phyloP scores from a whole-genome alignment of 2,329 filamentous ascomycete genomes.

The Emergomyces orientalis region DNA sequence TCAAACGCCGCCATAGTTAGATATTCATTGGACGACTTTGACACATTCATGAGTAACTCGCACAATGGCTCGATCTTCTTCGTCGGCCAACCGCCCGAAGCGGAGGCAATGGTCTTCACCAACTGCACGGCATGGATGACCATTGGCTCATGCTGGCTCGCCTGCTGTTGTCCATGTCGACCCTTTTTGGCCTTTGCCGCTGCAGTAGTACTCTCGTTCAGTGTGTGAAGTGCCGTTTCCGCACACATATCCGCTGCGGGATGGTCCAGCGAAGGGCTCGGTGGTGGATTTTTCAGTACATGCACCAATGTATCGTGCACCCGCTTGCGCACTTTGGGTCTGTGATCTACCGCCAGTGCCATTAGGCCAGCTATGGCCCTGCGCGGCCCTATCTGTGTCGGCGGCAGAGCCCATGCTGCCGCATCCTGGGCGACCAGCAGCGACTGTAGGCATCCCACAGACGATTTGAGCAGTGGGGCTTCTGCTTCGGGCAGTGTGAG shows the following conservation, averaged over 20 bases:
- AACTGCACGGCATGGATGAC: constrained; percentile 88
- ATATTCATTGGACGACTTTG: constrained; percentile 83
- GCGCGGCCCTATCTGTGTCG: constrained; percentile 73
- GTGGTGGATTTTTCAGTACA: constrained; percentile 74
- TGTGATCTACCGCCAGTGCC: constrained; percentile 71
- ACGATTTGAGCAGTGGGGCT: constrained; percentile 73
- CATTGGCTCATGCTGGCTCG: constrained; percentile 61
- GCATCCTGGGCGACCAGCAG: constrained; percentile 81
- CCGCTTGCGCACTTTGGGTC: constrained; percentile 89
- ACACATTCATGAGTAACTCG: constrained; percentile 79
- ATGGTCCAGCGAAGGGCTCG: constrained; percentile 86
- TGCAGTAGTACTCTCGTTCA: constrained; percentile 59
- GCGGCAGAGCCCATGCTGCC: constrained; percentile 75
- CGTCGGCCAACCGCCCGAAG: constrained; percentile 90
- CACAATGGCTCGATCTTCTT: constrained; percentile 90
- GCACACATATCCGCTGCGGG: constrained; percentile 95
- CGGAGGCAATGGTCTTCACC: constrained; percentile 77
- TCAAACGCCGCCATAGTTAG: constrained; percentile 95
- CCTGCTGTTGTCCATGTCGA: constrained; percentile 34
- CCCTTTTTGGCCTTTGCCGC: constrained; percentile 64
- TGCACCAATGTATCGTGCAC: constrained; percentile 81
- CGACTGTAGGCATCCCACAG: constrained; percentile 89
- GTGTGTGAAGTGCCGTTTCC: constrained; percentile 72
- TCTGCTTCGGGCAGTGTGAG: constrained; percentile 73
- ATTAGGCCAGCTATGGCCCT: constrained; percentile 79